Conservation (phyloP, 495 filamentous ascomycete species). For the Penicillium macrosclerotiorum region DNA sequence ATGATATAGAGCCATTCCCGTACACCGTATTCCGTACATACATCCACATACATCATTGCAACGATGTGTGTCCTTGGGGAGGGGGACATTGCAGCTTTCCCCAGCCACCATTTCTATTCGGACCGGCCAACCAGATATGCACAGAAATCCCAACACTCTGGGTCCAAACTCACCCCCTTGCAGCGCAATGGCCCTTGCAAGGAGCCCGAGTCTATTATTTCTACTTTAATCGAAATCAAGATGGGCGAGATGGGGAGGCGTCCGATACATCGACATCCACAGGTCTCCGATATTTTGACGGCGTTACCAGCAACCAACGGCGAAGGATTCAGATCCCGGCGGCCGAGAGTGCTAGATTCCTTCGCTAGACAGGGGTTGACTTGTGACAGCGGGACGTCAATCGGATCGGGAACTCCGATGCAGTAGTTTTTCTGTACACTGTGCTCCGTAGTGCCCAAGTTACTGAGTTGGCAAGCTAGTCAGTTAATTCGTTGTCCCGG, state of each 20-base stretch:
- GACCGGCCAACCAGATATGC: conserved; percentile 9
- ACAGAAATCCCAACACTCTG: conserved; percentile 7
- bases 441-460: no score
- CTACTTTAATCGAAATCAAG: background rate
- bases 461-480: background rate
- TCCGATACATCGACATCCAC: background rate
- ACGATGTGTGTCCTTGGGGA: no score
- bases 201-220: conserved; percentile 5
- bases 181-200: conserved; percentile 6
- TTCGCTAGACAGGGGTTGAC: background rate
- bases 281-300: background rate
- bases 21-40: no score
- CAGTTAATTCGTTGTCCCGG: background rate
- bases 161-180: conserved; percentile 5
- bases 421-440: background rate
- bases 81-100: no score
- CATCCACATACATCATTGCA: no score
- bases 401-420: background rate
- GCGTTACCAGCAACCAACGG: background rate
- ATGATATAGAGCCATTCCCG: no score
- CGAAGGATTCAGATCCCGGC: background rate
- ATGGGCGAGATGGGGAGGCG: background rate
- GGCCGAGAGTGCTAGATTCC: background rate
- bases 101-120: conserved; percentile 4
- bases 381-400: background rate